phyloP scores from a whole-genome alignment of 1,139 yeast genomes.

The Zhuliangozyma blackwelliae region DNA sequence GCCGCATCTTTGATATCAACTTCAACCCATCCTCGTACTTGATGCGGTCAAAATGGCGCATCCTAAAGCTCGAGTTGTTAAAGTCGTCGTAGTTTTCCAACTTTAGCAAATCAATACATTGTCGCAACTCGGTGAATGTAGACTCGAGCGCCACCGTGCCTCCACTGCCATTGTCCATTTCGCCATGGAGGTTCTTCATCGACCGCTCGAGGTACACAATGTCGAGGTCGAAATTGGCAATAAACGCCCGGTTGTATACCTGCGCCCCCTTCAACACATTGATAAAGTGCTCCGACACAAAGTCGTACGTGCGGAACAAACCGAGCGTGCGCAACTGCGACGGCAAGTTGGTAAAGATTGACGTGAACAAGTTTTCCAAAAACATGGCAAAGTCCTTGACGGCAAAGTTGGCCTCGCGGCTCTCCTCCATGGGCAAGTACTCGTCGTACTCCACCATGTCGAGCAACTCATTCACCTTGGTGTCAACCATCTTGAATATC shows the following conservation, averaged over 20 bases:
- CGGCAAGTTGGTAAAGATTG: constrained; percentile 84
- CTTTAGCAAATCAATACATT: constrained; percentile 39
- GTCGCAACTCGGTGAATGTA: constrained; percentile 44
- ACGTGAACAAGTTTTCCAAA: constrained; percentile 78
- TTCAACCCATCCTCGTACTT: constrained; percentile 39
- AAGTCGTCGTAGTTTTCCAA: constrained; percentile 39
- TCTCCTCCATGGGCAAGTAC: constrained; percentile 46
- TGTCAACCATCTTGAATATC: constrained; percentile 75
- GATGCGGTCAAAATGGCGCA: constrained; percentile 40
- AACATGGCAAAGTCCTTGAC: constrained; percentile 85
- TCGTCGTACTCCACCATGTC: constrained; percentile 88
- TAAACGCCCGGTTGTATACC: constrained; percentile 36
- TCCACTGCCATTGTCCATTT: constrained; percentile 19
- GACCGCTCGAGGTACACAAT: constrained; percentile 38
- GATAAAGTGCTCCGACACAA: constrained; percentile 69
- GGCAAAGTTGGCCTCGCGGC: constrained; percentile 66
- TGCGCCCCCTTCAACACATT: constrained; percentile 51
- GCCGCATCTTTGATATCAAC: constrained; percentile 32
- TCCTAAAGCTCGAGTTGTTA: constrained; percentile 33
- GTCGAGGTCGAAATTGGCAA: constrained; percentile 43
- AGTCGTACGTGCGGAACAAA: constrained; percentile 82
- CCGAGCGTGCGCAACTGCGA: constrained; percentile 72
- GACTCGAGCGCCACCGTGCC: constrained; percentile 40
- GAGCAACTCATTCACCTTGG: constrained; percentile 71
- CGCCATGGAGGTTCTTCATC: constrained; percentile 27